Evolutionary conservation across 306 rosid genomes (phyloP).

Genomic region (Castanopsis chinensis): DNA sequence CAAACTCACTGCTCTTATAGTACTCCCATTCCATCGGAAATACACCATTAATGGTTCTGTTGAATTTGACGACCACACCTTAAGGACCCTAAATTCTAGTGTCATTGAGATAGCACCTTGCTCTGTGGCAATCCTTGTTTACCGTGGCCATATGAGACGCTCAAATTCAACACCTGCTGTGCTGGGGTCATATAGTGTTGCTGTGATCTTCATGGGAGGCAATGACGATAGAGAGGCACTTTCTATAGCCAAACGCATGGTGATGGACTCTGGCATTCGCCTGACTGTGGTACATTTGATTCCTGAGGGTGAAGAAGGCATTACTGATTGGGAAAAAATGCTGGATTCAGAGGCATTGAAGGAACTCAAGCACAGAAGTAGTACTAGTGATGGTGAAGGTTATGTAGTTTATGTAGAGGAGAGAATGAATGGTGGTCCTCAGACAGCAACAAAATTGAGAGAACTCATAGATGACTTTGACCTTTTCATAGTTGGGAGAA

Average conservation of each 20-base stretch:
- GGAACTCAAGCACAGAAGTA: slow-evolving; percentile 10
- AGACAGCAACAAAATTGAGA: slow-evolving; percentile 36
- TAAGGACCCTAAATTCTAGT: slow-evolving; percentile 40
- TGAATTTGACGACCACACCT: slow-evolving; percentile 38
- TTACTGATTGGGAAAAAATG: slow-evolving; percentile 5
- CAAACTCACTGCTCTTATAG: slow-evolving; percentile 49
- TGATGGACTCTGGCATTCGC: slow-evolving; percentile 27
- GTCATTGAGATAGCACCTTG: slow-evolving; percentile 67
- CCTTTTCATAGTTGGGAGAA: slow-evolving; percentile 60
- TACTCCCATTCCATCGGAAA: slow-evolving; percentile 62
- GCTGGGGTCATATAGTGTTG: slow-evolving; percentile 25
- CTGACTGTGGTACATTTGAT: slow-evolving; percentile 36
- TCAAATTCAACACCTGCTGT: not conserved
- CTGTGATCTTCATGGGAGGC: slow-evolving; percentile 67
- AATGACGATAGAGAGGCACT: slow-evolving; percentile 69
- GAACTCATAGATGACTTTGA: slow-evolving; percentile 35
- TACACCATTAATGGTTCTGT: slow-evolving; percentile 52
- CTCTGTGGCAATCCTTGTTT: slow-evolving; percentile 53
- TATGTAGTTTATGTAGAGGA: slow-evolving; percentile 32
- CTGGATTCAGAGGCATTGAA: slow-evolving; percentile 30
- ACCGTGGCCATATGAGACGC: slow-evolving; percentile 38
- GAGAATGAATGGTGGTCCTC: slow-evolving; percentile 40
- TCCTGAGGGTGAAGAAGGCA: not conserved
- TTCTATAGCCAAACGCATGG: slow-evolving; percentile 41
- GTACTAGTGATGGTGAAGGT: not conserved